These are phyloP conservation scores for Trichoderma sp. DNA, from an alignment of 2,329 filamentous ascomycete species.

Conservation along the genomic window DNA sequence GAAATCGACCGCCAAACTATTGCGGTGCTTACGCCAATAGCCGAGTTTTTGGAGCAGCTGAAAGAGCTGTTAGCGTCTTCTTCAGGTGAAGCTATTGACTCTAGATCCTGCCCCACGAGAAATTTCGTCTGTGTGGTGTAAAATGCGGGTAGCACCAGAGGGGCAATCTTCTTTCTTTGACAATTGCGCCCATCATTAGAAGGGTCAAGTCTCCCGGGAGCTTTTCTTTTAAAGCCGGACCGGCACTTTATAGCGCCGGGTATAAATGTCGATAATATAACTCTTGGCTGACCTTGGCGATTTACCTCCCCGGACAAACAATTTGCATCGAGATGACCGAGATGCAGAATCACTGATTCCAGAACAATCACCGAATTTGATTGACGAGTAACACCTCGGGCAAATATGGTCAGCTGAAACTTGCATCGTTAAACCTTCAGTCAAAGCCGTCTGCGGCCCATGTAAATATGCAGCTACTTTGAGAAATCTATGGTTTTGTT, in stretches of 20 bases:
- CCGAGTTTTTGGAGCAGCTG: background rate
- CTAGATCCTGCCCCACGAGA: background rate
- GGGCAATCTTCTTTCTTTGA: background rate
- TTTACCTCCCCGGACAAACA: background rate
- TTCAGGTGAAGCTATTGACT: conserved; percentile 14
- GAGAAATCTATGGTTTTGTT: background rate
- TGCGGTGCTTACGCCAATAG: conserved; percentile 14
- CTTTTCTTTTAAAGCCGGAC: background rate
- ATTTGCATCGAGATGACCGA: background rate
- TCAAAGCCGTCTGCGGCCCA: background rate
- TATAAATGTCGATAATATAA: background rate
- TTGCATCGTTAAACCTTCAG: background rate
- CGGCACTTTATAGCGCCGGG: background rate
- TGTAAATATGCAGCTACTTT: background rate
- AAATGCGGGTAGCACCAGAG: conserved; percentile 1
- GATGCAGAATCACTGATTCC: background rate
- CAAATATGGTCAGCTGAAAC: background rate
- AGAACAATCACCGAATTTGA: background rate
- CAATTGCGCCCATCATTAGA: background rate
- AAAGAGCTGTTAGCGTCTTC: conserved; percentile 7
- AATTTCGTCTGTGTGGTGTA: background rate
- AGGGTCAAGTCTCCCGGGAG: background rate
- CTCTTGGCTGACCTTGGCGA: background rate
- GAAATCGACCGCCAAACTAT: conserved; percentile 3
- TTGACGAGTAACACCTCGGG: background rate